Percentiles rank a stretch among this genome's conserved stretches.
phyloP scores from a whole-genome alignment of 345 rosid genomes.

The Erodium maritimum region DNA sequence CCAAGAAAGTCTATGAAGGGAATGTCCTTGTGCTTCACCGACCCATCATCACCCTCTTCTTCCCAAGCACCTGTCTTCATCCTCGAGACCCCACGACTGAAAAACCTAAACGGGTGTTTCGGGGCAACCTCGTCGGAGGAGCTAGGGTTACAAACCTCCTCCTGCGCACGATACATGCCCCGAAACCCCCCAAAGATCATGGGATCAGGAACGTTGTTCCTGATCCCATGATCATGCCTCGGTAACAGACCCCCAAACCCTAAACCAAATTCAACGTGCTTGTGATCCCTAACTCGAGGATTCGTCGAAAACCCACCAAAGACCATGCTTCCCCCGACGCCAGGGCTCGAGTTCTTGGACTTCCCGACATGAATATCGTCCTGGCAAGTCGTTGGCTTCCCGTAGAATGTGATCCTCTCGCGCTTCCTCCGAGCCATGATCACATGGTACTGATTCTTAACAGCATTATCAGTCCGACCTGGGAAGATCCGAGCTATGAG shows the following conservation, averaged over 20 bases:
- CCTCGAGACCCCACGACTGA: neutral
- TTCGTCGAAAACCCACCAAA: neutral
- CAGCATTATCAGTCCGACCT: conserved; percentile 51
- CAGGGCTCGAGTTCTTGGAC: too few species aligned
- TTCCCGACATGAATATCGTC: neutral
- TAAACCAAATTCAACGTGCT: neutral
- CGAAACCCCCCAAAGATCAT: neutral
- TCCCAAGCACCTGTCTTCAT: neutral
- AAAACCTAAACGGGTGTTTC: neutral
- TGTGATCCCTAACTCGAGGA: neutral
- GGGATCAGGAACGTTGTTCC: neutral
- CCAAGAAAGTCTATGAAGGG: conserved; percentile 48
- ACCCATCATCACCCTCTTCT: conserved; percentile 7
- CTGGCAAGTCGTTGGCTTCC: conserved; percentile 12
- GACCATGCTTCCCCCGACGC: neutral
- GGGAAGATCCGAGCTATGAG: conserved; percentile 40
- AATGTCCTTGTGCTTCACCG: conserved; percentile 22
- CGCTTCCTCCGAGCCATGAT: conserved; percentile 44
- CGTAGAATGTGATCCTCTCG: conserved; percentile 25
- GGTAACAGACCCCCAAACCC: neutral
- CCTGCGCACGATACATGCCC: neutral
- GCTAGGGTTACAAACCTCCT: neutral
- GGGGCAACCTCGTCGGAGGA: neutral
- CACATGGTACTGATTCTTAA: conserved; percentile 57
- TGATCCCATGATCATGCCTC: too few species aligned